phyloP scores from a whole-genome alignment of 2,329 filamentous ascomycete species.

The Aspergillus sclerotialis region DNA sequence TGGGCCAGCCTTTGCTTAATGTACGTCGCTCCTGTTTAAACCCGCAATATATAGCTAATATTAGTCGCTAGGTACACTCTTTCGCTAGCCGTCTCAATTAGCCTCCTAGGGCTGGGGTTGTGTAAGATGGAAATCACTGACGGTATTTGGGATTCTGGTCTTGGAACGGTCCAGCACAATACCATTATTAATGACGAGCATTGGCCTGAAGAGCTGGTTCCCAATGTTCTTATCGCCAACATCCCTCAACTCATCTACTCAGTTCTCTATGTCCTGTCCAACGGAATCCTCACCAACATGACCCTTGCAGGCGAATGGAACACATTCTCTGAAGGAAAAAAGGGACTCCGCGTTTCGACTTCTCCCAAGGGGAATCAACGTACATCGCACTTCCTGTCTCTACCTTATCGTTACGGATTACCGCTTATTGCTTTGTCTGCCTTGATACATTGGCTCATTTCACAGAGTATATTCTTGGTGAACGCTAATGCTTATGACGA shows the following conservation, averaged over 20 bases:
- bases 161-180: constrained; percentile 1
- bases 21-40: no score
- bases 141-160: background rate
- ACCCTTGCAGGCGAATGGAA: constrained; percentile 43
- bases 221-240: constrained; percentile 22
- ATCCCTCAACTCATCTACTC: constrained; percentile 26
- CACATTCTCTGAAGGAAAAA: constrained; percentile 24
- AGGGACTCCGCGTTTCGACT: constrained; percentile 32
- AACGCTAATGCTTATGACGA: constrained; percentile 18
- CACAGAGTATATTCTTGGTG: constrained; percentile 38
- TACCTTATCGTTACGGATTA: constrained; percentile 20
- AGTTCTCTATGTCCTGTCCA: constrained; percentile 25
- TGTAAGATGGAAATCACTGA: background rate
- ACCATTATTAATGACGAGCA: constrained; percentile 2
- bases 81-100: background rate
- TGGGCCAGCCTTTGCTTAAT: no score
- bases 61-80: background rate
- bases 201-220: constrained; percentile 5
- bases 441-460: constrained; percentile 39
- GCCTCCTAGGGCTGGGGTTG: constrained; percentile 1
- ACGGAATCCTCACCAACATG: constrained; percentile 36
- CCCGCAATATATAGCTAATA: no score
- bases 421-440: constrained; percentile 27
- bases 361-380: constrained; percentile 28
- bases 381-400: constrained; percentile 28